Evolutionary conservation across 495 filamentous ascomycete genomes (phyloP).

Genomic region (Ramalina intermedia): DNA sequence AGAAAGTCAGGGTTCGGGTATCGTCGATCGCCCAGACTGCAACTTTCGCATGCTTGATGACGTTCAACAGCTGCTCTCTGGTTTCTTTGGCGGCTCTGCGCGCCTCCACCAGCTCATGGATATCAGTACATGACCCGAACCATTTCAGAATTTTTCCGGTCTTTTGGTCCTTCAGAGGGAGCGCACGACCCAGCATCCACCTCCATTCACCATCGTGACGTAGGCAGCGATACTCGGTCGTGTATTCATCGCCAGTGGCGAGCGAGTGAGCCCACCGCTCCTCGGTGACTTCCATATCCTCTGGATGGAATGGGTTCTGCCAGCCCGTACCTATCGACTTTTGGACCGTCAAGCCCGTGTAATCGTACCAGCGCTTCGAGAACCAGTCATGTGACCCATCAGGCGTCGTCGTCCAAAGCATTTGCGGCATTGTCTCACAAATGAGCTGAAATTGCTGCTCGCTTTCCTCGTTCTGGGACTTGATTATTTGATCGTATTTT

Average conservation of each 20-base stretch:
- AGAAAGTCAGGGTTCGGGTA: conserved; percentile 39
- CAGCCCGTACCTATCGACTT: conserved; percentile 31
- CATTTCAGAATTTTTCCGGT: conserved; percentile 53
- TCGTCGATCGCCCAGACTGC: conserved; percentile 53
- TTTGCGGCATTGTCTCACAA: conserved; percentile 54
- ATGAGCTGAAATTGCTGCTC: conserved; percentile 54
- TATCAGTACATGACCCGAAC: conserved; percentile 38
- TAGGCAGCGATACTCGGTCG: conserved; percentile 50
- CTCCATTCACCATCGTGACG: conserved; percentile 48
- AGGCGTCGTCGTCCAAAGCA: conserved; percentile 50
- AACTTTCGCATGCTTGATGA: conserved; percentile 52
- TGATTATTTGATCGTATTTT: conserved; percentile 39
- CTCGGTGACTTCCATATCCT: conserved; percentile 39
- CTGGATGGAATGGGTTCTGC: conserved; percentile 31
- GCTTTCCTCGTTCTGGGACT: conserved; percentile 44
- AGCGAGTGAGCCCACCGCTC: conserved; percentile 43
- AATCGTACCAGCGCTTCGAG: conserved; percentile 54
- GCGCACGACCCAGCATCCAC: conserved; percentile 56
- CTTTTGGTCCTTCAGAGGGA: conserved; percentile 44
- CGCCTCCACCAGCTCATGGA: conserved; percentile 35
- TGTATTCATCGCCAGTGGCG: conserved; percentile 47
- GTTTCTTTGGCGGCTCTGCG: conserved; percentile 42
- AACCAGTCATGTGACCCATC: conserved; percentile 48
- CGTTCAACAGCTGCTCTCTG: conserved; percentile 47
- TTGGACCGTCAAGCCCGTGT: conserved; percentile 47